Evolutionary conservation across 2,329 filamentous ascomycete species (phyloP).

Genomic region (Fusarium camptoceras): DNA sequence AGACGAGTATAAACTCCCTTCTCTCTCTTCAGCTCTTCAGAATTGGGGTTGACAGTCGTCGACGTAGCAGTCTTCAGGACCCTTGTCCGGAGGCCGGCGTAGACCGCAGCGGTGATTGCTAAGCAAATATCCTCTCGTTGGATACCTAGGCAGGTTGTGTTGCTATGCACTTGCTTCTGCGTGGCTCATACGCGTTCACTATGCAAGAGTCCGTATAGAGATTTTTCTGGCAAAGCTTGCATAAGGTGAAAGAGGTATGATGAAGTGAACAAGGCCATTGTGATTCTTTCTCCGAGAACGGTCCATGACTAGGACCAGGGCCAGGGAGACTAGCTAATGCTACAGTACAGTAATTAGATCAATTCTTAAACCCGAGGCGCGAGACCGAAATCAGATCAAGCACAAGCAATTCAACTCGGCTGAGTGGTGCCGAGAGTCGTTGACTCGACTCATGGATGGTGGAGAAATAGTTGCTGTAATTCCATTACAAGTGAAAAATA

Average conservation of each 20-base stretch:
- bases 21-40: not conserved
- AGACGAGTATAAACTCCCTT: not conserved
- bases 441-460: conserved; percentile 22
- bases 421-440: conserved; percentile 20
- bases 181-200: not conserved
- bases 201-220: conserved; percentile 1
- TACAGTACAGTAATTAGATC: conserved; percentile 7
- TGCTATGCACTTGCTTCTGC: not conserved
- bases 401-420: conserved; percentile 16
- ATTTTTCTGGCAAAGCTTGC: not conserved
- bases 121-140: conserved; percentile 19
- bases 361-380: conserved; percentile 11
- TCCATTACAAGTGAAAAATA: conserved; percentile 14
- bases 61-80: conserved; percentile 22
- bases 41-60: conserved; percentile 11
- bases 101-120: conserved; percentile 35
- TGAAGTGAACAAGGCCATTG: conserved; percentile 7
- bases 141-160: not conserved
- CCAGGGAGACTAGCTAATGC: not conserved
- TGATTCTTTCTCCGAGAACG: conserved; percentile 24
- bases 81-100: conserved; percentile 35
- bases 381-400: conserved; percentile 22
- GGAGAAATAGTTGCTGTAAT: conserved; percentile 26
- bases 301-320: conserved; percentile 27
- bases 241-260: conserved; percentile 1